Conservation (phyloP, 148 eudicot species). For the Bassia scoparia region DNA sequence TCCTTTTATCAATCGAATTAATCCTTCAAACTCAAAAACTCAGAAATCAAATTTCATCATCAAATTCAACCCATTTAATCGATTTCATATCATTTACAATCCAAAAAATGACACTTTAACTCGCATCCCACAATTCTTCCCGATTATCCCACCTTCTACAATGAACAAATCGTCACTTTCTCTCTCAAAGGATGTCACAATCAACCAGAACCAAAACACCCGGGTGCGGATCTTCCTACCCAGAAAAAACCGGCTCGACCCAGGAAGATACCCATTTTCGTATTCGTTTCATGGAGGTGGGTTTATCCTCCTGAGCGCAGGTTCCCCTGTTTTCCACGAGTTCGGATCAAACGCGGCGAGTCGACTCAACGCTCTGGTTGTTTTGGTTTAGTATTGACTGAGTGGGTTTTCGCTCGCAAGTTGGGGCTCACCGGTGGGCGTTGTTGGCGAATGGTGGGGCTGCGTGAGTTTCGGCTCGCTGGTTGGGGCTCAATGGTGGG, state of each 20-base stretch:
- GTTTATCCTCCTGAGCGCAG: constrained; percentile 25
- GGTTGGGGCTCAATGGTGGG: no score
- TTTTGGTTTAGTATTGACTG: constrained; percentile 40
- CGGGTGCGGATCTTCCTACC: constrained; percentile 38
- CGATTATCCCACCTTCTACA: constrained; percentile 19
- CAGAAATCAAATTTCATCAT: neutral
- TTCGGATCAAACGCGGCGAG: constrained; percentile 28
- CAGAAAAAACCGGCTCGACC: neutral
- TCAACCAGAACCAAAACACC: constrained; percentile 12
- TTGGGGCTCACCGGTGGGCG: no score
- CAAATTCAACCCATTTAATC: neutral
- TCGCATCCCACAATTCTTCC: constrained; percentile 10
- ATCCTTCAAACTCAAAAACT: neutral
- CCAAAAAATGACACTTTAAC: constrained; percentile 30
- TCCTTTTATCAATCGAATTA: neutral
- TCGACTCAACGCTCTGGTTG: constrained; percentile 19
- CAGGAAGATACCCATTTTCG: constrained; percentile 22
- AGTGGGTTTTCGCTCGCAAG: no score
- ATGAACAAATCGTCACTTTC: neutral
- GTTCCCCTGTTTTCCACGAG: constrained; percentile 18
- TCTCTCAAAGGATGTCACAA: constrained; percentile 29
- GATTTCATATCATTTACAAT: constrained; percentile 16
- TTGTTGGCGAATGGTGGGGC: no score
- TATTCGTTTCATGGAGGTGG: constrained; percentile 36
- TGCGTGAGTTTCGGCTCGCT: no score